Evolutionary conservation across 2,329 filamentous ascomycete species (phyloP), one percentile per base, ranked within the genome.

Genomic region (Talaromyces rugulosus): DNA sequence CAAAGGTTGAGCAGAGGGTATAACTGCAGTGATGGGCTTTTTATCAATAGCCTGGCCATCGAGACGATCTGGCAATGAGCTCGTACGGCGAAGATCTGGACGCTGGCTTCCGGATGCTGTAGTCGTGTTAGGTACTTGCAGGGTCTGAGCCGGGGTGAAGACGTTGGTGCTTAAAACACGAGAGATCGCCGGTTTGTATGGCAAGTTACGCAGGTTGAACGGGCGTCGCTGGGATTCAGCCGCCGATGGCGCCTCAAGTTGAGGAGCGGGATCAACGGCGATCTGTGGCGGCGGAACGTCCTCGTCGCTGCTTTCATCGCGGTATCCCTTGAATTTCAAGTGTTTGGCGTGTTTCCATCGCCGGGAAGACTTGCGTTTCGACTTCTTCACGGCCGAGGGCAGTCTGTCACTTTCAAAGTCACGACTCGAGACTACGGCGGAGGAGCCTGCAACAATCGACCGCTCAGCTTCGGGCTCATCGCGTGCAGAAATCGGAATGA

Each of bases 121-220:
- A 58, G 62, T 31, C 27, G 44, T 56, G 34, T 58, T 59, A 9
- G 55, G 28, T 2, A 58, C 44, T n/a, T 62, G 67, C n/a, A 67
- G 51, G 9, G 50, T 42, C 16, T 59, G 61, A 7, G 56, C 33
- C 50, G 44, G 47, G 23, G 18, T 51, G n/a, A 93, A 92, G 62
- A 92, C 89, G 11, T 87, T 86, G 56, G 89, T 89, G 0, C 89
- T 86, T 4, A 93, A 80, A 54, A 87, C 85, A 69, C 87, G 90
- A 23, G 87, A 85, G 40, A 86, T 73, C 14, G 83, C 82, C 1
- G 87, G 87, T 53, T 83, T 80, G 59, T 89, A 81, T 1, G 85
- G 88, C 56, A 91, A 79, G 56, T 80, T 81, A 53, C 87, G 85
- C 14, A 89, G 71, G 63, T 78, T 81, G 70, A 89, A 85, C 1